Conservation (phyloP, 257 asterid genomes). For the Buddleja alternifolia region DNA sequence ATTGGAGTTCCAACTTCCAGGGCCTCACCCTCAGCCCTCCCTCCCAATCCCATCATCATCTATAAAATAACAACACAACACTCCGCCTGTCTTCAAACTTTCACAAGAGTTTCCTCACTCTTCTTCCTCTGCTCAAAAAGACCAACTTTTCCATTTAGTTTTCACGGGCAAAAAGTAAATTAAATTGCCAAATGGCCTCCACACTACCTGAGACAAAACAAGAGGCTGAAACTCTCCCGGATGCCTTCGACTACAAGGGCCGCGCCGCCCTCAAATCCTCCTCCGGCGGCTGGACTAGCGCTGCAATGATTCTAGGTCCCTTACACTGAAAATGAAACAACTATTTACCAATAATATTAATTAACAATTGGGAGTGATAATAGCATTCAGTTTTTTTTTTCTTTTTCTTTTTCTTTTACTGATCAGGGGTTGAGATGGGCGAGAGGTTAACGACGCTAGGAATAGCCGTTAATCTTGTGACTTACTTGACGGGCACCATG, state of each 20-base stretch:
- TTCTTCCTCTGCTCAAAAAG: not conserved
- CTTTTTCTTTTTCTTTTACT: not conserved
- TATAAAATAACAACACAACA: too few relatives aligned
- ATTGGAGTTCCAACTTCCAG: too few relatives aligned
- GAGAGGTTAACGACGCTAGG: slow-evolving; percentile 90
- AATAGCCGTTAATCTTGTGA: slow-evolving; percentile 85
- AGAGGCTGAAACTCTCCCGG: slow-evolving; percentile 59
- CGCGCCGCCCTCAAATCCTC: slow-evolving; percentile 60
- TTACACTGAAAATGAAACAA: not conserved
- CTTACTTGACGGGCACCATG: slow-evolving; percentile 83
- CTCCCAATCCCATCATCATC: too few relatives aligned
- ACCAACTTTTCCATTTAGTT: not conserved
- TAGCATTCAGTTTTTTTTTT: too few relatives aligned
- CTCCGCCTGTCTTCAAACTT: too few relatives aligned
- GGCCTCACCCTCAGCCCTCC: too few relatives aligned
- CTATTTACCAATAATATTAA: too few relatives aligned
- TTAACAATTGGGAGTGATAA: too few relatives aligned
- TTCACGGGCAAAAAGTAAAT: slow-evolving; percentile 27
- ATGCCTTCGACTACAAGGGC: slow-evolving; percentile 89
- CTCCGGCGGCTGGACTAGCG: slow-evolving; percentile 82
- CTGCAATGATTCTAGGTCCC: slow-evolving; percentile 86
- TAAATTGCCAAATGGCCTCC: slow-evolving; percentile 47
- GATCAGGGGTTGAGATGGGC: slow-evolving; percentile 62
- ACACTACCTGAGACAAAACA: slow-evolving; percentile 57
- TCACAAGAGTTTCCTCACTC: too few relatives aligned